Conservation (phyloP, 495 filamentous ascomycete species). For the Xylaria longipes region DNA sequence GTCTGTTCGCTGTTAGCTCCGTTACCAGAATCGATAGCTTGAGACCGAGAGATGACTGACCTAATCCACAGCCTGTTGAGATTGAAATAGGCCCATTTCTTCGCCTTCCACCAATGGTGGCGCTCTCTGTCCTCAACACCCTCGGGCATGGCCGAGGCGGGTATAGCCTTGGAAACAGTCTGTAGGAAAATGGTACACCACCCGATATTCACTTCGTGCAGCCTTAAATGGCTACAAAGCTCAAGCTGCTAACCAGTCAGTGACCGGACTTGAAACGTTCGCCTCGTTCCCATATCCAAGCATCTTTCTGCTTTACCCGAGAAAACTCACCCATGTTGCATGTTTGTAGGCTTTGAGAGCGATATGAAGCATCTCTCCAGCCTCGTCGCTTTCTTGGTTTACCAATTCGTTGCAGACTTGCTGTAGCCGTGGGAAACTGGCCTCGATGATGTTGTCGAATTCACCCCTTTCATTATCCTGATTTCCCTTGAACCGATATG, state of each 20-base stretch:
- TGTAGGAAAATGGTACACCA: constrained; percentile 95
- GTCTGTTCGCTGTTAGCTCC: constrained; percentile 60
- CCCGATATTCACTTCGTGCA: constrained; percentile 81
- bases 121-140: constrained; percentile 86
- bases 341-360: constrained; percentile 97
- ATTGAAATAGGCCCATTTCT: constrained; percentile 99
- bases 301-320: neutral
- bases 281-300: neutral
- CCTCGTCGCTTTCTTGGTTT: constrained; percentile 87
- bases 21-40: neutral
- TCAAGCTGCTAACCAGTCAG: constrained; percentile 72
- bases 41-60: constrained; percentile 52
- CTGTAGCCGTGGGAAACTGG: constrained; percentile 89
- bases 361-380: constrained; percentile 94
- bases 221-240: constrained; percentile 74
- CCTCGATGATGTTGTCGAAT: constrained; percentile 92
- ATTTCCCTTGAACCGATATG: constrained; percentile 85
- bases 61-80: constrained; percentile 93
- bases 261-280: constrained; percentile 33
- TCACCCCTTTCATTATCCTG: constrained; percentile 78
- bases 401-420: constrained; percentile 85
- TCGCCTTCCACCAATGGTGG: constrained; percentile 99
- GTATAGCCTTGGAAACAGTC: constrained; percentile 84
- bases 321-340: constrained; percentile 83
- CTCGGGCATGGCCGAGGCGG: constrained; percentile 77